Base-by-base conservation (phyloP, 164 flowering plant species). In the Amborella trichopoda region DNA sequence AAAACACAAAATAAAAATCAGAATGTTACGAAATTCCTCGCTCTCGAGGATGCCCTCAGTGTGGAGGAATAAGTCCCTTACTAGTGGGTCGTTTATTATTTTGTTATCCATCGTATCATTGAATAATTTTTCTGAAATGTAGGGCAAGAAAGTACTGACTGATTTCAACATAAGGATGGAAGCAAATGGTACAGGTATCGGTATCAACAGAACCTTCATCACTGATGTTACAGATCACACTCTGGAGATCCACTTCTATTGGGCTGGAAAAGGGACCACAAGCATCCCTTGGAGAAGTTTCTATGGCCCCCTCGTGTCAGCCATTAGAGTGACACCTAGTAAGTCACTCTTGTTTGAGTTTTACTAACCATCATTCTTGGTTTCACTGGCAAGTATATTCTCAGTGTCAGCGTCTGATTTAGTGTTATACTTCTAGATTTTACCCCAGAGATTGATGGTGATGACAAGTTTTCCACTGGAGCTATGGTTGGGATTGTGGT, bases 241-340 rank as follows among this genome's bases (percentile, higher is more conserved):
- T n/a, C 28, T 87, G 48, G 87, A 81, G 61, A 81, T 86, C 50
- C 82, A 68, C 50, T 63, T 86, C 42, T 76, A 70, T 57, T 85
- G 95, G 91, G 32, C 71, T 8, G 91, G 95, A 3, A 80, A 74
- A 63, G 94, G 96, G 49, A 77, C 94, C 3, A 71, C 53, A 17
- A 69, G 72, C 14, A 64, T 79, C 53, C 96, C 94, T 11, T 46
- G 26, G 5, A 70, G 80, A 65, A 74, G 76, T 24, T 70, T 72
- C 38, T 74, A 77, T 68, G 96, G 96, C 21, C 96, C 96, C 30
- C 79, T 83, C 11, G 75, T 87, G 44, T 83, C 90, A 17, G 96
- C 91, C 8, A 79, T 87, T 23, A 42, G 77, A 11, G 73, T 86
- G 26, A 79, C 80, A 47, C 84, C 94, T 33, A 78, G 94, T 83